phyloP scores from a whole-genome alignment of 164 flowering plant genomes.

The Chloranthus sessilifolius region DNA sequence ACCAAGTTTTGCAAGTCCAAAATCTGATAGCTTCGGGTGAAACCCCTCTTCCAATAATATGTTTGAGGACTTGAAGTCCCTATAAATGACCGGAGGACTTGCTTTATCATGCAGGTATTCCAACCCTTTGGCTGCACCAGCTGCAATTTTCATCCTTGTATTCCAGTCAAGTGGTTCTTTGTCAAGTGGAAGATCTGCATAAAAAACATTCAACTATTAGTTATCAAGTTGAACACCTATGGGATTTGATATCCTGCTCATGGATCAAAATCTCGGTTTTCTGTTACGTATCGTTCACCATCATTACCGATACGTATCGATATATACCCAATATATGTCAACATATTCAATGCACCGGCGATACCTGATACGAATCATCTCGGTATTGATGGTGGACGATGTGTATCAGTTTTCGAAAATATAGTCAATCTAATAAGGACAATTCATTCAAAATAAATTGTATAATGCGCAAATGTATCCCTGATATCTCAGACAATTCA shows the following conservation, averaged over 20 bases:
- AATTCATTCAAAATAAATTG: no score
- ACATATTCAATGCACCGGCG: no score
- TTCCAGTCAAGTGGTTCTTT: slow-evolving; percentile 64
- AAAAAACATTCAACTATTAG: slow-evolving; percentile 3
- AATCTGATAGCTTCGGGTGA: slow-evolving; percentile 75
- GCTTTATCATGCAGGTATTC: slow-evolving; percentile 58
- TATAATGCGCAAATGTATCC: no score
- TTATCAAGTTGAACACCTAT: background rate
- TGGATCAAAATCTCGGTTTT: no score
- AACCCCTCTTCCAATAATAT: slow-evolving; percentile 48
- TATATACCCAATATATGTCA: no score
- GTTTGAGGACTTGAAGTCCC: slow-evolving; percentile 69
- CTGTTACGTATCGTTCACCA: background rate
- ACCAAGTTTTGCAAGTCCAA: slow-evolving; percentile 58
- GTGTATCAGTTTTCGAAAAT: background rate
- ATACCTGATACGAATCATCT: no score
- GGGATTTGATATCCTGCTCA: background rate
- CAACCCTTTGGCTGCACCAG: slow-evolving; percentile 74
- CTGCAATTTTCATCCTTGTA: slow-evolving; percentile 72
- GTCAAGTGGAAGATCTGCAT: slow-evolving; percentile 35
- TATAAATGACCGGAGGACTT: slow-evolving; percentile 61
- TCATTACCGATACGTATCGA: background rate
- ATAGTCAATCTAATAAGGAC: background rate
- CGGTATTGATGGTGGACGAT: no score
- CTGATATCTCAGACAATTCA: no score